Evolutionary conservation across 306 rosid species (phyloP).

Genomic region (Lathyrus sativus): DNA sequence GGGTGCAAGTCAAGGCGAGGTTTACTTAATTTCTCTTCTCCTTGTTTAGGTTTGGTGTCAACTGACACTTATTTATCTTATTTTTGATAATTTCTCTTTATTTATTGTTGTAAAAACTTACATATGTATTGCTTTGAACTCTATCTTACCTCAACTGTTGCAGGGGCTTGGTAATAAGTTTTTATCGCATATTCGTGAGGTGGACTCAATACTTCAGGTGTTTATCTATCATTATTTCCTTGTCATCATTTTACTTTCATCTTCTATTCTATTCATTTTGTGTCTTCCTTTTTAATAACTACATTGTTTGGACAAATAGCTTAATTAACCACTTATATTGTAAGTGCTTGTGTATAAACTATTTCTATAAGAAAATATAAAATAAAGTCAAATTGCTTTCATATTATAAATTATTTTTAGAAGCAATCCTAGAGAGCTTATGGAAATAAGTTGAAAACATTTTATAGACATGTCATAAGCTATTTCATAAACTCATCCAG

Average conservation of each 20-base stretch:
- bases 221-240: constrained; percentile 26
- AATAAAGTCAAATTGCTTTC: too few species aligned
- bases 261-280: constrained; percentile 13
- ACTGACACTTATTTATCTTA: neutral
- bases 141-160: constrained; percentile 40
- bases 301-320: neutral
- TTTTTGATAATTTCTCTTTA: neutral
- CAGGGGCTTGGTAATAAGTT: constrained; percentile 96
- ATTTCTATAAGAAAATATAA: too few species aligned
- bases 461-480: too few species aligned
- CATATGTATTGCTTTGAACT: constrained; percentile 27
- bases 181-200: constrained; percentile 92
- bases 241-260: constrained; percentile 26
- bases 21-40: constrained; percentile 38
- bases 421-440: too few species aligned
- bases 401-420: too few species aligned
- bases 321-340: neutral
- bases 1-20: constrained; percentile 99
- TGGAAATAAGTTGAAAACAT: too few species aligned
- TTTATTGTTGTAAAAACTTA: constrained; percentile 13
- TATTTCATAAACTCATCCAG: too few species aligned
- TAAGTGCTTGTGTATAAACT: neutral
- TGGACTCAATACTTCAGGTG: constrained; percentile 97
- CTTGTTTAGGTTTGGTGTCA: constrained; percentile 29
- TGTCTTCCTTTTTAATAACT: constrained; percentile 23